Base-by-base conservation (phyloP, 192 early-diverging fungal genomes). In the Chytriomyces sp. region DNA sequence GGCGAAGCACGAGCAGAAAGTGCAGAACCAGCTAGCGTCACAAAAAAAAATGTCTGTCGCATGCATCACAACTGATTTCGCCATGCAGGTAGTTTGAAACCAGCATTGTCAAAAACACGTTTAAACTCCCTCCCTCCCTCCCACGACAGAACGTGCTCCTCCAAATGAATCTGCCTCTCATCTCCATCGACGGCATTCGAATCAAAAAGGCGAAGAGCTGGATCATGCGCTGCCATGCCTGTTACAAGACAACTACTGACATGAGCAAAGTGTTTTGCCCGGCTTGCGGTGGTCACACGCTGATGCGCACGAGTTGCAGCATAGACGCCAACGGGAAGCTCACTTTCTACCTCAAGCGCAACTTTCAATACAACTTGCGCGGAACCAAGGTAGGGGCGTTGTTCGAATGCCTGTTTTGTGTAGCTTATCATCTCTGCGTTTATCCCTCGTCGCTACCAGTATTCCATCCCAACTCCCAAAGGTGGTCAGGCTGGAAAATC, bases 181-280 rank as follows among this genome's bases (percentile, higher is more conserved):
- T 97, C 7, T 91, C 91, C 4, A 78, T 91, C 10, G 94, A 97
- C 73, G 96, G 96, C 55, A 73, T 92, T 6, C 73, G 83, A 17
- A 91, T 99, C 52, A 85, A 63, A 33, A 84, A 86, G 33, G 77
- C 96, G 71, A 93, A 93, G 77, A 95, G 86, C 52, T 96, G 90
- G 89, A 91, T 96, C 8, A 77, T 97, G 76, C 87, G 96, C 36
- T 99, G 96, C 80, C 94, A 97, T 75, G 94, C 91, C 3, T 99
- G 96, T 78, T 94, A 78, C 85, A 89, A 91, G 88, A 84, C 91
- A 36, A 97, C 93, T 0, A 83, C 80, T 10, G 86, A 94, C 54
- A 94, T 96, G 93, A 85, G 86, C 37, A 91, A 89, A 78, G 86
- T 93, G 78, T 99, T 99, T 77, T 99, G 96, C 80, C 90, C 95